Evolutionary conservation across 2,329 filamentous ascomycete species (phyloP), one percentile per base, ranked within the genome.

Genomic region (Pochonia chlamydosporia): DNA sequence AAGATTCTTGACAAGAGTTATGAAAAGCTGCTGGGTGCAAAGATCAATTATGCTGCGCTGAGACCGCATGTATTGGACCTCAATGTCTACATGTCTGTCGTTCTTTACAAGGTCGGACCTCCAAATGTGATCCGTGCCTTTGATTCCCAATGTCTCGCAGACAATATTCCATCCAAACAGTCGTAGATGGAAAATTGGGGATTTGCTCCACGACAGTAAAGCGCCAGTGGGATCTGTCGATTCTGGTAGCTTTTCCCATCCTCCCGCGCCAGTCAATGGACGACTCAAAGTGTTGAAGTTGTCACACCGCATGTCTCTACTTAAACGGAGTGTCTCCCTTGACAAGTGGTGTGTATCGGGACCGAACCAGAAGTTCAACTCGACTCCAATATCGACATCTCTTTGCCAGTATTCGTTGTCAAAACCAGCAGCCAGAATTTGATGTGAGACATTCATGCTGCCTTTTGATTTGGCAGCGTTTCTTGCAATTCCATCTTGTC

Each of bases 1-100:
- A 9, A 30, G 26, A 13, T 30, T 30, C 26, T 31, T 42, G 16
- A 52, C 18, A 5, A 49, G 46, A 10, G 18, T 10, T 3, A 40
- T 47, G 21, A 54, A 53, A 1, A 57, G 46, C 9, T 56, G 52
- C 25, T 53, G 52, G n/a, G 48, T 47, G 20, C 52, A 51, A 0
- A 49, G 16, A 2, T 54, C 48, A 14, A 54, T 43, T 3, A 55
- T 43, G 4, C 51, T 48, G 14, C 14, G 11, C 18, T 23, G 18
- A 10, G 14, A 20, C 5, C 14, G 42, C n/a, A 21, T 21, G 16
- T 31, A 45, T 9, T 45, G 43, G 10, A 44, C 18, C 13, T 10
- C 14, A 20, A 20, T 30, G 14, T 9, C 9, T 10, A 30, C 26
- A 13, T 30, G 26, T 9, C 26, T 30, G 14, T 30, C 26, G 3